Conservation (phyloP, 2,329 filamentous ascomycete genomes). For the Xylaria sp. region DNA sequence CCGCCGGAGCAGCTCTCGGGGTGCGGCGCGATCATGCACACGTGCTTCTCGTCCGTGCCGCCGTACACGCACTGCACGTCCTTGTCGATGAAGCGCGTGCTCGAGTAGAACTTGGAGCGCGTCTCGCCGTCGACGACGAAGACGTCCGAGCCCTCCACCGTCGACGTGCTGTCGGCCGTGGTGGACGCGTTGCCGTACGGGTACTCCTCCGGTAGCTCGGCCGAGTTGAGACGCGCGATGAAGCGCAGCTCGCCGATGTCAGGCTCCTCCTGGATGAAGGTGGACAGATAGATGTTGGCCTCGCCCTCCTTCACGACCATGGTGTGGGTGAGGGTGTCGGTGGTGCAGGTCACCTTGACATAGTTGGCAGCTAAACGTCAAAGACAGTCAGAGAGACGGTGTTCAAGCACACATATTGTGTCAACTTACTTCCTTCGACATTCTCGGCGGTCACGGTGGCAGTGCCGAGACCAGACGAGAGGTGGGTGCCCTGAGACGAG, state of each 20-base stretch:
- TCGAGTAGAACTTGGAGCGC: slow-evolving; percentile 71
- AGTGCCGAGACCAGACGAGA: slow-evolving; percentile 61
- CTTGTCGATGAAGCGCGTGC: slow-evolving; percentile 71
- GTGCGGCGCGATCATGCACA: slow-evolving; percentile 62
- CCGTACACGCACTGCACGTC: slow-evolving; percentile 64
- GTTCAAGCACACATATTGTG: not conserved
- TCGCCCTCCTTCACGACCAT: slow-evolving; percentile 64
- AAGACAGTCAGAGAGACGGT: slow-evolving; percentile 4
- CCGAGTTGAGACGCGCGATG: slow-evolving; percentile 61
- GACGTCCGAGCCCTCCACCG: slow-evolving; percentile 61
- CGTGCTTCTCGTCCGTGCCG: slow-evolving; percentile 51
- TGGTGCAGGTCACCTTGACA: slow-evolving; percentile 64
- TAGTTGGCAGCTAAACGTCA: slow-evolving; percentile 42
- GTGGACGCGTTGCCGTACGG: slow-evolving; percentile 59
- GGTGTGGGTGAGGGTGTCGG: slow-evolving; percentile 65
- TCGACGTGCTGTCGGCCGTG: slow-evolving; percentile 52
- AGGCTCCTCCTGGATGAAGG: slow-evolving; percentile 61
- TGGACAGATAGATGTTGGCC: slow-evolving; percentile 62
- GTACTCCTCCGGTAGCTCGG: slow-evolving; percentile 53
- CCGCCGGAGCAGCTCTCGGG: slow-evolving; percentile 66
- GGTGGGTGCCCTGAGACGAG: slow-evolving; percentile 53
- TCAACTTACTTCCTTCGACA: slow-evolving; percentile 33
- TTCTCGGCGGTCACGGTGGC: slow-evolving; percentile 54
- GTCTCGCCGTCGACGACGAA: slow-evolving; percentile 65
- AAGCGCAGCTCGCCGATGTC: slow-evolving; percentile 63